These are phyloP conservation scores for Lichtheimia ornata DNA, from an alignment of 371 early-diverging fungal genomes.

Conservation along the genomic window DNA sequence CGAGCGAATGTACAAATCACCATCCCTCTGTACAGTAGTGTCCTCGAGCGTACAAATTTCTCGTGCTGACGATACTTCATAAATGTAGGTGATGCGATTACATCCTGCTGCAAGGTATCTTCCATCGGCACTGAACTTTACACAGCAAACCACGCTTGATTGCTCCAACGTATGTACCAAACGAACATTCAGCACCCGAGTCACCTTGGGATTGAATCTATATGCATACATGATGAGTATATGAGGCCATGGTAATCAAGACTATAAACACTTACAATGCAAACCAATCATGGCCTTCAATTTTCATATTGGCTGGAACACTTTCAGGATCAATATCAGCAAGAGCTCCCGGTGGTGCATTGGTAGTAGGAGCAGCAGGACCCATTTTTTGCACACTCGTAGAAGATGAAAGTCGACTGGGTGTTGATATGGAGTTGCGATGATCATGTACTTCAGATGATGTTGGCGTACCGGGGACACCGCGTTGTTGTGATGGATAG, in stretches of 20 bases:
- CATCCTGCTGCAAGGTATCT: slow-evolving; percentile 91
- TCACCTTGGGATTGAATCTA: slow-evolving; percentile 72
- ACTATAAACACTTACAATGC: slow-evolving; percentile 77
- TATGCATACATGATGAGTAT: neutral
- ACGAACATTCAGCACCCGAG: slow-evolving; percentile 73
- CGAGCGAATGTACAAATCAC: slow-evolving; percentile 92
- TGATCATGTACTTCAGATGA: slow-evolving; percentile 1
- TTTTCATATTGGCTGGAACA: slow-evolving; percentile 82
- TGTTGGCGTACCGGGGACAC: slow-evolving; percentile 13
- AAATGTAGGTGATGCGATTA: slow-evolving; percentile 86
- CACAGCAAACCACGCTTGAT: slow-evolving; percentile 90
- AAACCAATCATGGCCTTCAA: slow-evolving; percentile 91
- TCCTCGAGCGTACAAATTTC: slow-evolving; percentile 74
- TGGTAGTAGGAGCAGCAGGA: neutral
- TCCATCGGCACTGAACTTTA: slow-evolving; percentile 90
- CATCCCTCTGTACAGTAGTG: slow-evolving; percentile 70
- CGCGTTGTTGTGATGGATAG: slow-evolving; percentile 12
- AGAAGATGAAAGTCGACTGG: slow-evolving; percentile 3
- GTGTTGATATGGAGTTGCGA: too few species aligned
- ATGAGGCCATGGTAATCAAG: too few species aligned
- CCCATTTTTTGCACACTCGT: slow-evolving; percentile 11
- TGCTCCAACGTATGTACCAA: slow-evolving; percentile 85
- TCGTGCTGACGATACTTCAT: slow-evolving; percentile 73
- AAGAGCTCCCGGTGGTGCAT: slow-evolving; percentile 45
- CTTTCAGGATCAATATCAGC: slow-evolving; percentile 84